Conservation (phyloP, 179 eudicot genomes). For the Sideroxylon spinosum region DNA sequence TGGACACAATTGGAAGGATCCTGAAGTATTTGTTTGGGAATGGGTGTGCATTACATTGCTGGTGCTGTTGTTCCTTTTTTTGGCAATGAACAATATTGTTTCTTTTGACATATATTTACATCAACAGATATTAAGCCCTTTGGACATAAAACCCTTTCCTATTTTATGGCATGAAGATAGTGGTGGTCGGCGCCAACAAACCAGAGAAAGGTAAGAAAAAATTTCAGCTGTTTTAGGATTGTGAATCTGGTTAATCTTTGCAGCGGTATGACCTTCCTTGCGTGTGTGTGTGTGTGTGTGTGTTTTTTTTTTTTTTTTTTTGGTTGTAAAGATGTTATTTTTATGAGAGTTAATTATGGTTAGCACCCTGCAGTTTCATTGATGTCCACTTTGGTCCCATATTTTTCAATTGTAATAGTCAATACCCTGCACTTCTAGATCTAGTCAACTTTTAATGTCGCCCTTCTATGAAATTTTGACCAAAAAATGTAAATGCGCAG, state of each 20-base stretch:
- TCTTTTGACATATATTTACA: conserved; percentile 6
- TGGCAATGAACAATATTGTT: background rate
- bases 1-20: background rate
- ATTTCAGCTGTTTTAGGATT: conserved; percentile 1
- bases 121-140: conserved; percentile 49
- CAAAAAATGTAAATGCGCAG: no score
- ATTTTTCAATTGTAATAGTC: no score
- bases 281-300: no score
- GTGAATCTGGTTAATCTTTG: conserved; percentile 3
- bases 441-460: no score
- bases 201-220: conserved; percentile 50
- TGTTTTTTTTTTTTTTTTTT: background rate
- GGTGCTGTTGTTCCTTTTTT: conserved; percentile 5
- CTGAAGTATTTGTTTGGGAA: background rate
- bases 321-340: background rate
- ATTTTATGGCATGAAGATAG: conserved; percentile 81
- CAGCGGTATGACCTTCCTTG: background rate
- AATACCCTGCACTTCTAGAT: no score
- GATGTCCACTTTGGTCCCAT: no score
- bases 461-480: no score
- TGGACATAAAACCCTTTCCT: conserved; percentile 79
- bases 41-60: background rate
- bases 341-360: no score
- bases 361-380: no score
- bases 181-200: conserved; percentile 46